Percentiles rank a stretch among this genome's conserved stretches.
Evolutionary conservation across 2,329 filamentous ascomycete species (phyloP).

Genomic region (Penicillium expansum): DNA sequence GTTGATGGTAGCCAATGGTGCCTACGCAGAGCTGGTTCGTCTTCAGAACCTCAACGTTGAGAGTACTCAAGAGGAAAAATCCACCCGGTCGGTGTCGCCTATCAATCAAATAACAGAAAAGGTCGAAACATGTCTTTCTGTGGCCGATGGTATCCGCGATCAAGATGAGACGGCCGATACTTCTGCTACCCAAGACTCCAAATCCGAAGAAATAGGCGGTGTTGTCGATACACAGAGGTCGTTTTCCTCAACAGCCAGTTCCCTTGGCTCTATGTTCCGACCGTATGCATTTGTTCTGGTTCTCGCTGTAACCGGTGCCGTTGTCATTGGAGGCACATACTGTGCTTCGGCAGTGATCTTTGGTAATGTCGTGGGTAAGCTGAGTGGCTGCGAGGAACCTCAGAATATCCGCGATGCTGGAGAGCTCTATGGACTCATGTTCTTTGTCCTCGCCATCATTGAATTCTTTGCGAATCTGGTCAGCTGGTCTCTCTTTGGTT

Average conservation of each 20-base stretch:
- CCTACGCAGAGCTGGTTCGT: conserved; percentile 9
- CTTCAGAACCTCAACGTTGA: conserved; percentile 6
- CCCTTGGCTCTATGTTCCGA: conserved; percentile 34
- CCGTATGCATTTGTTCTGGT: conserved; percentile 1
- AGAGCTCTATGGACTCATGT: conserved; percentile 56
- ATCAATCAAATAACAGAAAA: conserved; percentile 3
- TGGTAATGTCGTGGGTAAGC: conserved; percentile 56
- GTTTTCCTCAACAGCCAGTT: conserved; percentile 37
- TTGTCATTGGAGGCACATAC: conserved; percentile 57
- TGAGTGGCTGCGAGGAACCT: conserved; percentile 54
- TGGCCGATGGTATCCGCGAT: neutral
- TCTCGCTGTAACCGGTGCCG: conserved; percentile 48
- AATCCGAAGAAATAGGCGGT: neutral
- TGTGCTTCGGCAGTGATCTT: conserved; percentile 59
- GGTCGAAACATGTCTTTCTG: neutral
- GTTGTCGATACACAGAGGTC: neutral
- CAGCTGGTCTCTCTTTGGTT: conserved; percentile 58
- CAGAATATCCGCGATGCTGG: conserved; percentile 51
- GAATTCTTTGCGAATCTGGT: conserved; percentile 61
- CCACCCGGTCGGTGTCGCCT: conserved; percentile 2
- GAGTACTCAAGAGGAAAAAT: neutral
- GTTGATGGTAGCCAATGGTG: conserved; percentile 5
- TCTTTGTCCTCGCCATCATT: conserved; percentile 60
- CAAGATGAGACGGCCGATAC: neutral
- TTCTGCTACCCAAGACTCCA: neutral